Evolutionary conservation across 1,284 basidiomycete genomes (phyloP), one percentile per base, ranked within the genome.

Genomic region (Leccinum subspadiceum): DNA sequence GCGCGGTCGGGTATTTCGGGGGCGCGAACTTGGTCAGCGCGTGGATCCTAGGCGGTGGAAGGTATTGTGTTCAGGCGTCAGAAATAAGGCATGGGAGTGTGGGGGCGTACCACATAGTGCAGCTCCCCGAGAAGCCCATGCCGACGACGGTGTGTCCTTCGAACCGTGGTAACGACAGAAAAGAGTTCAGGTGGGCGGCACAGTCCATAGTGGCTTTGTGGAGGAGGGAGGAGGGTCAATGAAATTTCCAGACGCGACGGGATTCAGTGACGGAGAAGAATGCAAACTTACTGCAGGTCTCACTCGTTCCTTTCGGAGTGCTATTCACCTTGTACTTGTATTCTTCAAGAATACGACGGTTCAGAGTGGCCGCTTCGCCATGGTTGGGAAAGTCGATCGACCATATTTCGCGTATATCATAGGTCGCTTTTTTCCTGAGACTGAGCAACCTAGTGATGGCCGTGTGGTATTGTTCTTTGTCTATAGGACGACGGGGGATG

Each of bases 391-490:
- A 76, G 66, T 84, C 83, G 44, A 84, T 76, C 1, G 79, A 71
- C 81, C 82, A 84, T 37, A 81, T 79, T 62, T 84, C 83, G 3
- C 78, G 74, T 31, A 84, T 74, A 7, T 69, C 70, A 53, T 59
- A 65, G 49, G 66, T 70, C 65, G 41, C 55, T 31, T n/a, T 64
- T 55, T 56, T 75, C 68, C 22, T 58, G 24, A 72, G 62, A 12
- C 64, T 50, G 63, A 83, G 79, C 5, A 84, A 64, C 9, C 65
- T 66, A n/a, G 72, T 62, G 5, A 84, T 73, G 5, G 75, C 67
- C 1, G 77, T 74, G 53, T 83, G 80, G 76, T 83, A 84, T 64
- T 81, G 76, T 63, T 84, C 82, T 64, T 84, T 84, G 60, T 81
- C 82, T 84, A 35, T 24, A 33, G 2, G 22, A 37, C 4, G n/a